Evolutionary conservation across 768 basidiomycete species (phyloP), one percentile per base, ranked within the genome.

Genomic region (Agrocybe chaxingu): DNA sequence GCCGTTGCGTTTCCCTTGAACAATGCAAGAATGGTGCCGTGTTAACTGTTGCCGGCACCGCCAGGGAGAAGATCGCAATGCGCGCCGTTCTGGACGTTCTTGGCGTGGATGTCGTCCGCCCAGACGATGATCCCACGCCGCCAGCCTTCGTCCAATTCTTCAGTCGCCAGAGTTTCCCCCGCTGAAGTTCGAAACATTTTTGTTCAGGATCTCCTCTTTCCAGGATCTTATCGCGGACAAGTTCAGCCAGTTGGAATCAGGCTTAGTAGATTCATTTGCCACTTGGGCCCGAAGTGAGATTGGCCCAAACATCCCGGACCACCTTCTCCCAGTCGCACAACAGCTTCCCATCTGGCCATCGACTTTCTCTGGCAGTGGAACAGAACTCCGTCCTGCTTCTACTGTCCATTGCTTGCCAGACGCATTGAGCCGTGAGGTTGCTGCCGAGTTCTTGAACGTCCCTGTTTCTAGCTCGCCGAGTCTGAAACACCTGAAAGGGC

Each of bases 311-410:
- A 47, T 57, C 12, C 43, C 48, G 31, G 47, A 62, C 9, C 24
- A 37, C 6, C 50, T 59, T 16, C 35, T 62, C 38, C 16, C 46
- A 8, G 36, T 58, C 12, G 69, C 66, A 2, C 53, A 42, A 29
- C 42, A 38, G n/a, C 62, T 76, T 40, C 72, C 74, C 10, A 64
- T 72, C 13, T 71, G 70, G 70, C 59, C 55, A 5, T 62, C 59
- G 3, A 51, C 45, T 19, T 55, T 44, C 31, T 42, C 35, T 46
- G 56, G 33, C 41, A 45, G 47, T 42, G 40, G 44, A 7, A 50
- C 36, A 13, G 52, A 52, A 41, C 58, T 58, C 44, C 56, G 60
- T 13, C 39, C 48, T 16, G 54, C 55, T 11, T 55, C 47, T 29
- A 59, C 54, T 7, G 49, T 61, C 10, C 46, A 39, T 37, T 54